Conservation (phyloP, 495 filamentous ascomycete species). For the Penicillium paradoxum region DNA sequence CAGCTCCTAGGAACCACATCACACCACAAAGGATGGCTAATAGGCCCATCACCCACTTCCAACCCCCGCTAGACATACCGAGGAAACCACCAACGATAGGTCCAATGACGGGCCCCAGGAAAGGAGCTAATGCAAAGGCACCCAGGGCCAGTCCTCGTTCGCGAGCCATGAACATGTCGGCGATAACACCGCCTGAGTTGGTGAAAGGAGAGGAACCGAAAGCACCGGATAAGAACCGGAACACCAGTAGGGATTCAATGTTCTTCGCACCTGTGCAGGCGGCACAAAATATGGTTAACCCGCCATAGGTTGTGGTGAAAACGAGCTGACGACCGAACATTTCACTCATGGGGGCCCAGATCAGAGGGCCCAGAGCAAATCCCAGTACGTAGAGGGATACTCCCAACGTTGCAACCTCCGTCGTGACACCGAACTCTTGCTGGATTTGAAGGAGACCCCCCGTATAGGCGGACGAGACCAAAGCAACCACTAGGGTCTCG, state of each 20-base stretch:
- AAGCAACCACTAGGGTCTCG: conserved; percentile 62
- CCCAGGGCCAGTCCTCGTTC: conserved; percentile 56
- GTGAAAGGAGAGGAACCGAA: conserved; percentile 65
- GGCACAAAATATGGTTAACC: conserved; percentile 59
- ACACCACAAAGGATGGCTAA: conserved; percentile 37
- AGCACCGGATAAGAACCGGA: conserved; percentile 68
- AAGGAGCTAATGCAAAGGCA: conserved; percentile 58
- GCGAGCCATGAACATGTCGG: conserved; percentile 58
- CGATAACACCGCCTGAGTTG: conserved; percentile 63
- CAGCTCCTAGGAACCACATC: conserved; percentile 44
- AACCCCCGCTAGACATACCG: conserved; percentile 42
- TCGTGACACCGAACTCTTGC: conserved; percentile 46
- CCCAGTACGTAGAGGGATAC: conserved; percentile 69
- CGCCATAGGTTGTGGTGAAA: conserved; percentile 58
- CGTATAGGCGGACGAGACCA: conserved; percentile 66
- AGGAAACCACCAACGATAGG: conserved; percentile 54
- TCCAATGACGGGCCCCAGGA: conserved; percentile 57
- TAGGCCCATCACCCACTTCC: conserved; percentile 60
- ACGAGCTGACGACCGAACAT: conserved; percentile 63
- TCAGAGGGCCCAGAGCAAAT: conserved; percentile 51
- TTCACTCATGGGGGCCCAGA: conserved; percentile 60
- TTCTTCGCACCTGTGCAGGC: conserved; percentile 55
- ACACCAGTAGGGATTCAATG: conserved; percentile 55
- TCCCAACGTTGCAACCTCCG: conserved; percentile 55
- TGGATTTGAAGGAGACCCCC: conserved; percentile 58